phyloP scores from a whole-genome alignment of 805 yeast species.

The Pichia deserticola region DNA sequence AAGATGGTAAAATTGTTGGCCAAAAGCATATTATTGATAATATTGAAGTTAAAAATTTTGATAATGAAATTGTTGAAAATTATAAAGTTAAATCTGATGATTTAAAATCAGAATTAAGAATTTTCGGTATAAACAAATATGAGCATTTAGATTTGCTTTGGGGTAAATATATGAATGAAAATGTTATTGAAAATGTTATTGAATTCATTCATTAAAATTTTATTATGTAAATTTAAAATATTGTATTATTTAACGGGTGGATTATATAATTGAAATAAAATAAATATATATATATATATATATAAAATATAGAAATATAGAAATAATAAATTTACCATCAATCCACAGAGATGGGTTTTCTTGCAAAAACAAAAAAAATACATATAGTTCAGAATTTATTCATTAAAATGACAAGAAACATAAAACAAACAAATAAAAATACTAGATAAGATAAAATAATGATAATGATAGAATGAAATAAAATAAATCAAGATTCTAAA shows the following conservation, averaged over 20 bases:
- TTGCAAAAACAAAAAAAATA: too few relatives aligned
- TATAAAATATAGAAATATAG: background rate
- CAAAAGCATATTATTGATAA: background rate
- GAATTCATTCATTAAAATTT: constrained; percentile 16
- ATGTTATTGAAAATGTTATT: constrained; percentile 38
- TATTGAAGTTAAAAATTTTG: background rate
- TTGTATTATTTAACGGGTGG: background rate
- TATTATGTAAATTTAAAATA: background rate
- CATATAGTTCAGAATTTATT: too few relatives aligned
- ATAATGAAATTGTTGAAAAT: background rate
- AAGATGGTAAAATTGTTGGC: constrained; percentile 7
- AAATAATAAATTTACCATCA: background rate
- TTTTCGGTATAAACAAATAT: constrained; percentile 54
- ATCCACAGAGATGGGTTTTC: too few relatives aligned
- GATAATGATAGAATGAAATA: background rate
- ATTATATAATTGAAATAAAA: background rate
- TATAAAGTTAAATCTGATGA: constrained; percentile 1
- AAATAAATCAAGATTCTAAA: too few relatives aligned
- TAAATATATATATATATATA: background rate
- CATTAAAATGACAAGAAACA: background rate
- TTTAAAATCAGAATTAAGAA: constrained; percentile 10
- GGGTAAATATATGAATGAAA: constrained; percentile 63
- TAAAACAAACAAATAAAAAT: background rate
- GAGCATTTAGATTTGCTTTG: constrained; percentile 91
- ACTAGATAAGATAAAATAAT: too few relatives aligned